Evolutionary conservation across 306 rosid species (phyloP).

Genomic region (Prunus salicina): DNA sequence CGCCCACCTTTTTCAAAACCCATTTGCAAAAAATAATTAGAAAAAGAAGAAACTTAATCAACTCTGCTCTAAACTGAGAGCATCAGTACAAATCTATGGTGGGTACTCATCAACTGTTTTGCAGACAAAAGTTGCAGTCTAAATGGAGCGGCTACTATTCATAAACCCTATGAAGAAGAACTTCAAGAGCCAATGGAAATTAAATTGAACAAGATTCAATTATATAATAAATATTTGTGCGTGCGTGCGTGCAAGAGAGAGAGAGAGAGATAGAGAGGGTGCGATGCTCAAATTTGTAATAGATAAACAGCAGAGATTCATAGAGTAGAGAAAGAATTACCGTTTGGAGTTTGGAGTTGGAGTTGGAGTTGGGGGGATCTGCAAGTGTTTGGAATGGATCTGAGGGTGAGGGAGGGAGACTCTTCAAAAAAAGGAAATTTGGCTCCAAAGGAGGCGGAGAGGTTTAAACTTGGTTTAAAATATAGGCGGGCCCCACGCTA

Average conservation of each 20-base stretch:
- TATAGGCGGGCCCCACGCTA: not conserved
- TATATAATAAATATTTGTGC: not conserved
- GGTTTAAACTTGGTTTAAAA: not conserved
- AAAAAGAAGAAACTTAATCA: no score
- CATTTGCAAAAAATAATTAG: no score
- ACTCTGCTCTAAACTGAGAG: not conserved
- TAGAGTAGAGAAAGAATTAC: not conserved
- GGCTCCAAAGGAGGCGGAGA: conserved; percentile 10
- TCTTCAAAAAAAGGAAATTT: not conserved
- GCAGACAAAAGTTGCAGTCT: no score
- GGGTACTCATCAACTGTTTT: not conserved
- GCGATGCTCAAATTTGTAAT: no score
- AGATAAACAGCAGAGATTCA: no score
- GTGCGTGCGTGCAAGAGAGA: not conserved
- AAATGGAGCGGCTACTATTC: no score
- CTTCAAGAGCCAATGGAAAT: not conserved
- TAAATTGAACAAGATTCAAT: not conserved
- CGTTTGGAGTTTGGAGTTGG: not conserved
- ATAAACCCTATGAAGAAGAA: not conserved
- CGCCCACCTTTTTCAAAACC: not conserved
- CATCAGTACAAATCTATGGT: not conserved
- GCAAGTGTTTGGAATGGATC: not conserved
- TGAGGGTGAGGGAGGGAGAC: not conserved
- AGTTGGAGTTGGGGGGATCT: not conserved
- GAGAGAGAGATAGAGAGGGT: not conserved